phyloP scores from a whole-genome alignment of 495 filamentous ascomycete genomes.

The Pyrenula massariospora region DNA sequence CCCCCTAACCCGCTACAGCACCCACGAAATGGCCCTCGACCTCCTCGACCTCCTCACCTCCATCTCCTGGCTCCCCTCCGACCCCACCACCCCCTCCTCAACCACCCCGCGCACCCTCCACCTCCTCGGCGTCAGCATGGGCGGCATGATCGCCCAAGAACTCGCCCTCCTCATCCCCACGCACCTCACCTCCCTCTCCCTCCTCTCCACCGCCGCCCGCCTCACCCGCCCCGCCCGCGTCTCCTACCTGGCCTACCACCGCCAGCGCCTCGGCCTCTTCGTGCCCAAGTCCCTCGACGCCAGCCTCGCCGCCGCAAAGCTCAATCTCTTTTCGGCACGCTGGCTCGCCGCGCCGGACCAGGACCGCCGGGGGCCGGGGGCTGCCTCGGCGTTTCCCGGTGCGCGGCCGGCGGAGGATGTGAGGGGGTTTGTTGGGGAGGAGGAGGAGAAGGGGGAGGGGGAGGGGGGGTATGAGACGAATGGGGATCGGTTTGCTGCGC shows the following conservation, averaged over 20 bases:
- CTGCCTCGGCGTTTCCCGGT: neutral
- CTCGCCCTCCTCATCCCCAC: constrained; percentile 49
- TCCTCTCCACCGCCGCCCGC: constrained; percentile 61
- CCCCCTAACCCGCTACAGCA: constrained; percentile 57
- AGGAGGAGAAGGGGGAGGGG: constrained; percentile 13
- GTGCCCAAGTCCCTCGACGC: constrained; percentile 55
- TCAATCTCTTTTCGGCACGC: constrained; percentile 42
- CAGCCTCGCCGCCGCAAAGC: constrained; percentile 40
- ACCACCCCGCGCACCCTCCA: constrained; percentile 41
- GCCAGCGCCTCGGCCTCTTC: constrained; percentile 48
- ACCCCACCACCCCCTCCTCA: constrained; percentile 7
- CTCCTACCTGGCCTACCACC: constrained; percentile 51
- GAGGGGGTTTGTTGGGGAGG: constrained; percentile 9
- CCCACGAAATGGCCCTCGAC: constrained; percentile 66
- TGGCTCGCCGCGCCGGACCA: constrained; percentile 55
- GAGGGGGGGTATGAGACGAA: constrained; percentile 54
- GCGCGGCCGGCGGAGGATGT: neutral
- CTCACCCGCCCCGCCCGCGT: constrained; percentile 46
- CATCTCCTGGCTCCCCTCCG: neutral
- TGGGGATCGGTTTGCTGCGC: constrained; percentile 66
- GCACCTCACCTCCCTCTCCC: constrained; percentile 50
- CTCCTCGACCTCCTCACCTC: constrained; percentile 45
- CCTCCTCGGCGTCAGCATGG: constrained; percentile 64
- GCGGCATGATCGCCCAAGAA: constrained; percentile 87
- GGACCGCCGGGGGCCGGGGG: constrained; percentile 21